Evolutionary conservation across 78 protist genomes (phyloP).

Genomic region (Blattamonas nauphoetae): DNA sequence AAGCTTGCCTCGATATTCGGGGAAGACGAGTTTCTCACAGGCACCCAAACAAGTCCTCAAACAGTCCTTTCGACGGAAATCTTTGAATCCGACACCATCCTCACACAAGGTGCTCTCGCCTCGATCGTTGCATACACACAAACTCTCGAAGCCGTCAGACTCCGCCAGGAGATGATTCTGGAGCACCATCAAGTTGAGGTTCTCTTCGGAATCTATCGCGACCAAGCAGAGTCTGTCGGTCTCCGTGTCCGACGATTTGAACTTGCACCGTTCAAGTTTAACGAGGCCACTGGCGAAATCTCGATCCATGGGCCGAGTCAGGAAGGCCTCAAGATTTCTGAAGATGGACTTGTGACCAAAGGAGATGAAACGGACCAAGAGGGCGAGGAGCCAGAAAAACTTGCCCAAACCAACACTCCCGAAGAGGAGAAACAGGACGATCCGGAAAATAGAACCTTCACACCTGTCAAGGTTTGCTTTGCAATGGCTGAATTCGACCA

Average conservation of each 20-base stretch:
- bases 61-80: too few relatives aligned
- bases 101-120: not conserved
- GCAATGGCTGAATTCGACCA: conserved; percentile 5
- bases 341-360: not conserved
- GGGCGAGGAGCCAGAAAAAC: not conserved
- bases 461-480: not conserved
- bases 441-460: too few relatives aligned
- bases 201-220: not conserved
- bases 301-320: too few relatives aligned
- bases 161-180: not conserved
- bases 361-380: not conserved
- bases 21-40: too few relatives aligned
- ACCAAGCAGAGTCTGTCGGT: not conserved
- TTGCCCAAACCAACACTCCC: not conserved
- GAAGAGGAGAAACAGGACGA: too few relatives aligned
- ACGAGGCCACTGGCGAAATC: too few relatives aligned
- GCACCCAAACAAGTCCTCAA: too few relatives aligned
- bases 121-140: not conserved
- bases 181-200: not conserved
- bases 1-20: too few relatives aligned
- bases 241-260: not conserved
- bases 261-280: not conserved
- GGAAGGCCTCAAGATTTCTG: too few relatives aligned
- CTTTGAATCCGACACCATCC: too few relatives aligned
- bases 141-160: not conserved